These are phyloP conservation scores for Talaromyces adpressus DNA, from an alignment of 495 filamentous ascomycete genomes.

Conservation along the genomic window DNA sequence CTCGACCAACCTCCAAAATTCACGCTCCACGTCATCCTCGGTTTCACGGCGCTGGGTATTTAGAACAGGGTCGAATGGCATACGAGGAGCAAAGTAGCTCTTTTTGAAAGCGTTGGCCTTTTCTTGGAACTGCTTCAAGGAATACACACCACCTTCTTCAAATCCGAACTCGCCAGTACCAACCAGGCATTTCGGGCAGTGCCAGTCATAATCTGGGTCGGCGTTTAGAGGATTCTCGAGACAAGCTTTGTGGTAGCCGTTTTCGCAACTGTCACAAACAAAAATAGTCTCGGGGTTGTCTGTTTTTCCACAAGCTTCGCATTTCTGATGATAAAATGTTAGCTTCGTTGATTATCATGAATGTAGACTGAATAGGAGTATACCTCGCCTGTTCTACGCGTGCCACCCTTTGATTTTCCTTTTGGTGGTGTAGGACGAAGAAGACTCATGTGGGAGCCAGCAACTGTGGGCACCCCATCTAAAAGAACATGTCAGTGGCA, in stretches of 20 bases:
- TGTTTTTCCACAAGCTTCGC: slow-evolving; percentile 78
- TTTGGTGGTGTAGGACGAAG: slow-evolving; percentile 75
- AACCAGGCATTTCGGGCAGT: slow-evolving; percentile 91
- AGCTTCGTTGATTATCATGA: slow-evolving; percentile 9
- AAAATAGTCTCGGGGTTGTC: slow-evolving; percentile 66
- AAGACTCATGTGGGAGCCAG: slow-evolving; percentile 93
- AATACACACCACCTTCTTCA: slow-evolving; percentile 95
- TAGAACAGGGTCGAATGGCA: slow-evolving; percentile 80
- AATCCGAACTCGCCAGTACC: slow-evolving; percentile 97
- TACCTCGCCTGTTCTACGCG: slow-evolving; percentile 70
- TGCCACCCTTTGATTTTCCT: slow-evolving; percentile 58
- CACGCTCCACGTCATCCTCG: slow-evolving; percentile 92
- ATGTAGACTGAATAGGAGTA: slow-evolving; percentile 12
- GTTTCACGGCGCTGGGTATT: slow-evolving; percentile 74
- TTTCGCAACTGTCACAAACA: slow-evolving; percentile 89
- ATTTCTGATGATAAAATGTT: slow-evolving; percentile 48
- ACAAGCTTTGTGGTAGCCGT: slow-evolving; percentile 80
- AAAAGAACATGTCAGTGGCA: slow-evolving; percentile 13
- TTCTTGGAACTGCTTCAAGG: slow-evolving; percentile 91
- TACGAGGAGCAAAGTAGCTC: slow-evolving; percentile 81
- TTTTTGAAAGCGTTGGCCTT: slow-evolving; percentile 94
- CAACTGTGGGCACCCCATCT: slow-evolving; percentile 85
- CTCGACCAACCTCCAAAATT: slow-evolving; percentile 94
- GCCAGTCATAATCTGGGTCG: slow-evolving; percentile 85
- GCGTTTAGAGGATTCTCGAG: slow-evolving; percentile 79